A percentile compares a stretch with the other conserved stretches of the same genome.
phyloP scores from a whole-genome alignment of 1,284 basidiomycete genomes.

The Rhodotorula sp. region DNA sequence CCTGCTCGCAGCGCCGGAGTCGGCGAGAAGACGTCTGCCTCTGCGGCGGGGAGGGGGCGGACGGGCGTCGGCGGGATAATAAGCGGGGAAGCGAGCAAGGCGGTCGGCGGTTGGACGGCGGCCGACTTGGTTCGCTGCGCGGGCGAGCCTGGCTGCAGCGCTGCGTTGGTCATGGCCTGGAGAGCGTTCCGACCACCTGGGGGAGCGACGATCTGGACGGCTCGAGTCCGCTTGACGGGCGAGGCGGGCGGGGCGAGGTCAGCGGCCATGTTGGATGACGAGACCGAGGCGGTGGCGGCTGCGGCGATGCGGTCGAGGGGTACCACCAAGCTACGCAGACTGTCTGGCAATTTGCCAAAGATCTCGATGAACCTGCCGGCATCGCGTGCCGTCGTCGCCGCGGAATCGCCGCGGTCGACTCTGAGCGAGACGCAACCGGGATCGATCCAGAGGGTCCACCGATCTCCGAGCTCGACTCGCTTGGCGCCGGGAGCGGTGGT shows the following conservation, averaged over 20 bases:
- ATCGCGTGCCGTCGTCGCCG: conserved; percentile 16
- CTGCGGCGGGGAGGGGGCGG: conserved; percentile 17
- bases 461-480: conserved; percentile 28
- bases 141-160: conserved; percentile 31
- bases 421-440: conserved; percentile 44
- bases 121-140: conserved; percentile 6
- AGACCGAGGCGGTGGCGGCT: neutral
- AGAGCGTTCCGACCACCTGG: conserved; percentile 20
- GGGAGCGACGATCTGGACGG: conserved; percentile 38
- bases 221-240: conserved; percentile 40
- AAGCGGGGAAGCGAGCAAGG: conserved; percentile 37
- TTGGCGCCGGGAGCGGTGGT: neutral
- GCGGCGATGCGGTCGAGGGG: conserved; percentile 19
- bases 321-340: conserved; percentile 20
- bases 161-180: conserved; percentile 30
- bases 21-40: conserved; percentile 34
- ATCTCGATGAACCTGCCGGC: conserved; percentile 40
- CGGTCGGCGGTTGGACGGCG: conserved; percentile 19
- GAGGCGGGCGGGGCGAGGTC: conserved; percentile 9
- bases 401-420: conserved; percentile 31
- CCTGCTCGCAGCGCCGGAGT: conserved; percentile 15
- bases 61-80: conserved; percentile 38
- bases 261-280: conserved; percentile 19
- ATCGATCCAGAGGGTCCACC: conserved; percentile 46
- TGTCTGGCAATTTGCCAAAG: conserved; percentile 40